Conservation (phyloP, 2,329 filamentous ascomycete genomes). For the Fusarium chlamydosporum region DNA sequence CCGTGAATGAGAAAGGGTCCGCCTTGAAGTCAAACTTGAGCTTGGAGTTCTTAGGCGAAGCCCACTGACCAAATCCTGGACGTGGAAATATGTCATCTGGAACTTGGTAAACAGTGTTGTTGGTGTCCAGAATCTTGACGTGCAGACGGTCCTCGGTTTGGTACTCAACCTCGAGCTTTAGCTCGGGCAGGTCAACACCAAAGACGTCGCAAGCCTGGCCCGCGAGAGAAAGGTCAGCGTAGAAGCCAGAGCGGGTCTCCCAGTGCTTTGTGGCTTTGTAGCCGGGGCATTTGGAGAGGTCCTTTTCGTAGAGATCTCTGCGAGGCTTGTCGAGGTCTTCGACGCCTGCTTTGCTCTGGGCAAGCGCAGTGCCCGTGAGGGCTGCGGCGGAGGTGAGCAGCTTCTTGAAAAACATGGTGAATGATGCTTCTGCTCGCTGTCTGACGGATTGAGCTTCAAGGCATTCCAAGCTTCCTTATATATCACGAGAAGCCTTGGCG, state of each 20-base stretch:
- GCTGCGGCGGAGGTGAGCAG: conserved; percentile 33
- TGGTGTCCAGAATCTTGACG: conserved; percentile 78
- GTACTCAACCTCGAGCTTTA: conserved; percentile 73
- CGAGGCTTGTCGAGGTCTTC: conserved; percentile 36
- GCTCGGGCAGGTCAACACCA: conserved; percentile 77
- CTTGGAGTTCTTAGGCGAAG: conserved; percentile 54
- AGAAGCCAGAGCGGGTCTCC: conserved; percentile 68
- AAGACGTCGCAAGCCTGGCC: conserved; percentile 82
- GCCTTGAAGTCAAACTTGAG: conserved; percentile 63
- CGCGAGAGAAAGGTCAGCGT: conserved; percentile 77
- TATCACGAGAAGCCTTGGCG: conserved; percentile 23
- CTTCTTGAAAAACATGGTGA: conserved; percentile 39
- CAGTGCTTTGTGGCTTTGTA: conserved; percentile 75
- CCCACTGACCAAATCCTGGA: conserved; percentile 50
- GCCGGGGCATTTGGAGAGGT: conserved; percentile 69
- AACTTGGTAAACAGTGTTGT: conserved; percentile 80
- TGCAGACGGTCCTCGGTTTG: conserved; percentile 71
- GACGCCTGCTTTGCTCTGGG: conserved; percentile 43
- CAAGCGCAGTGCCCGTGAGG: conserved; percentile 32
- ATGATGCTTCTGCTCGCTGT: conserved; percentile 18
- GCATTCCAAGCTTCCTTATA: conserved; percentile 17
- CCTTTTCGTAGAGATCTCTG: conserved; percentile 42
- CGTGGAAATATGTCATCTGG: conserved; percentile 77
- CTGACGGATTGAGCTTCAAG: neutral
- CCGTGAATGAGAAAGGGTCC: conserved; percentile 76